A percentile compares a stretch with the other conserved stretches of the same genome.
These are phyloP conservation scores for Penicillium sp. DNA, from an alignment of 2,329 filamentous ascomycete species.

Conservation along the genomic window DNA sequence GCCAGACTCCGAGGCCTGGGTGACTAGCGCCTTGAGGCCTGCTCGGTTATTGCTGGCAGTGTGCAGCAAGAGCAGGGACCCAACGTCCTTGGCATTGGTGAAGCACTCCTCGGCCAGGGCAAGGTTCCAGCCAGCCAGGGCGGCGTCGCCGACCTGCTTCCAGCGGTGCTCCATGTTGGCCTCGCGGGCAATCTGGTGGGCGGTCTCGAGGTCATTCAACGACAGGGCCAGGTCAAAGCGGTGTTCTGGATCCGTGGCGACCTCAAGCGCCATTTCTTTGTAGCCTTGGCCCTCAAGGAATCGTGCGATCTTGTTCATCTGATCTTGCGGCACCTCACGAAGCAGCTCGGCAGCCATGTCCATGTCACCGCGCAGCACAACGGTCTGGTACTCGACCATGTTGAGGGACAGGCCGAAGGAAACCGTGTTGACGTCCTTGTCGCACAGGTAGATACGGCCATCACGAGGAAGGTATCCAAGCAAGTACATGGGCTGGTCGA, in stretches of 20 bases:
- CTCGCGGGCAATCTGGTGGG: slow-evolving; percentile 74
- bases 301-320: slow-evolving; percentile 96
- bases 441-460: slow-evolving; percentile 87
- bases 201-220: slow-evolving; percentile 77
- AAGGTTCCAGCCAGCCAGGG: slow-evolving; percentile 80
- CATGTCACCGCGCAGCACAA: slow-evolving; percentile 89
- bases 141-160: slow-evolving; percentile 94
- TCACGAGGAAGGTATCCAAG: slow-evolving; percentile 93
- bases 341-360: slow-evolving; percentile 85
- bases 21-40: slow-evolving; percentile 67
- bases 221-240: slow-evolving; percentile 88
- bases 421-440: slow-evolving; percentile 90
- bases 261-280: slow-evolving; percentile 90
- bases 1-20: slow-evolving; percentile 69
- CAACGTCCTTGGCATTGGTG: slow-evolving; percentile 80
- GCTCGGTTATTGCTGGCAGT: slow-evolving; percentile 75
- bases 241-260: slow-evolving; percentile 91
- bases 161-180: slow-evolving; percentile 94
- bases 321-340: slow-evolving; percentile 76
- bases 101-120: slow-evolving; percentile 89
- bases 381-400: slow-evolving; percentile 93
- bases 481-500: slow-evolving; percentile 91
- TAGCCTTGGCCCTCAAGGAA: slow-evolving; percentile 97
- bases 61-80: slow-evolving; percentile 81
- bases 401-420: slow-evolving; percentile 87